These are phyloP conservation scores for Piedraia hortae DNA, from an alignment of 2,329 filamentous ascomycete genomes.

Conservation along the genomic window DNA sequence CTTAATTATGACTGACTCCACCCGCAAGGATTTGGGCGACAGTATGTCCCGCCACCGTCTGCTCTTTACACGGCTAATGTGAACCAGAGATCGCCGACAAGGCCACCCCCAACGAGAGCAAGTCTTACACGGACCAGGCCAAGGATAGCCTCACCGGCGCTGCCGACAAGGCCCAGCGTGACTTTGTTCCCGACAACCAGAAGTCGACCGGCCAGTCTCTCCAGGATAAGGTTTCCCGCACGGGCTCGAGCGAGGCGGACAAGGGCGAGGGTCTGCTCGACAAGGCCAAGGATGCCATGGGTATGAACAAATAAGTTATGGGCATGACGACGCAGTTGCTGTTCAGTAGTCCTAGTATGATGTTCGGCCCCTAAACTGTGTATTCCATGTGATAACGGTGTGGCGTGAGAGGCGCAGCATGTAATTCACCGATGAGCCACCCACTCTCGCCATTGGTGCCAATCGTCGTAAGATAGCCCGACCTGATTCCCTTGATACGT, in stretches of 20 bases:
- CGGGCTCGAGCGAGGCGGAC: slow-evolving; percentile 16
- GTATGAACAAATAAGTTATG: slow-evolving; percentile 17
- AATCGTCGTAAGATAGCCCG: slow-evolving; percentile 42
- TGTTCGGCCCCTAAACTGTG: too few species aligned
- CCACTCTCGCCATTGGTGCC: slow-evolving; percentile 57
- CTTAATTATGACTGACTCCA: slow-evolving; percentile 23
- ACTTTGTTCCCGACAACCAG: slow-evolving; percentile 22
- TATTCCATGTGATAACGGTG: too few species aligned
- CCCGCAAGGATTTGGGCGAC: slow-evolving; percentile 32
- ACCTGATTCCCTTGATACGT: slow-evolving; percentile 70
- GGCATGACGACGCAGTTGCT: too few species aligned
- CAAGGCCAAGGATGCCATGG: slow-evolving; percentile 22
- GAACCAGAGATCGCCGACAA: slow-evolving; percentile 26
- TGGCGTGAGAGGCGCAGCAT: too few species aligned
- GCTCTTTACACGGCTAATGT: slow-evolving; percentile 1
- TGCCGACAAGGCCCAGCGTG: slow-evolving; percentile 26
- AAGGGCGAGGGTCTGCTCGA: slow-evolving; percentile 17
- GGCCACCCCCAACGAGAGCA: slow-evolving; percentile 29
- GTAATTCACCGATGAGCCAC: too few species aligned
- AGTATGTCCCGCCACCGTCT: slow-evolving; percentile 10
- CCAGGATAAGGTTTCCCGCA: slow-evolving; percentile 22
- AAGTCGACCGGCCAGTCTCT: slow-evolving; percentile 28
- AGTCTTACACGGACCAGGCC: slow-evolving; percentile 31
- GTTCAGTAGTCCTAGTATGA: too few species aligned
- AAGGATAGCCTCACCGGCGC: slow-evolving; percentile 29